phyloP scores from a whole-genome alignment of 2,329 filamentous ascomycete species.

The Penicillium vulpinum region DNA sequence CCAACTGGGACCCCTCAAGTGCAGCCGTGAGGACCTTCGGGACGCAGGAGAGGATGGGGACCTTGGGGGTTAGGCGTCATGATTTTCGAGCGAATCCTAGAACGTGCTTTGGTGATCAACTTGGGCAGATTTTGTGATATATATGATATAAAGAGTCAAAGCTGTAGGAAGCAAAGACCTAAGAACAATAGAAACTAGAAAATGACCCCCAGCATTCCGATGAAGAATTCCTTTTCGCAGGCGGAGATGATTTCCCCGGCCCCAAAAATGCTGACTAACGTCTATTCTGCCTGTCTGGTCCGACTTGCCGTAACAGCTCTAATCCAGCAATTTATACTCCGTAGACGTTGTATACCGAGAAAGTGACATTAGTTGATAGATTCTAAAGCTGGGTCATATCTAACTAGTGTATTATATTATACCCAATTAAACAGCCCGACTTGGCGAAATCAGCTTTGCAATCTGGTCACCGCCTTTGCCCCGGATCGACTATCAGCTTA shows the following conservation, averaged over 20 bases:
- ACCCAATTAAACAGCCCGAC: neutral
- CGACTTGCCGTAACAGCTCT: neutral
- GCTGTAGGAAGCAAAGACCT: neutral
- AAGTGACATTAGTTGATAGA: neutral
- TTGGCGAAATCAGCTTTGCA: neutral
- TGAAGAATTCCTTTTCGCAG: slow-evolving; percentile 4
- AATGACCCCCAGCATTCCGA: slow-evolving; percentile 8
- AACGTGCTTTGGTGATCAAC: slow-evolving; percentile 12
- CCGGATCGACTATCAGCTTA: slow-evolving; percentile 14
- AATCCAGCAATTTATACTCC: neutral
- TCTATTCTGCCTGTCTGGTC: slow-evolving; percentile 8
- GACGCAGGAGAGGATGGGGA: slow-evolving; percentile 24
- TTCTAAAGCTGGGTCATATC: neutral
- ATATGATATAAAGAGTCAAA: neutral
- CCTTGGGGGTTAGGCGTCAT: slow-evolving; percentile 36
- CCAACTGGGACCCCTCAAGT: slow-evolving; percentile 1
- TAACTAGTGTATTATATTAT: neutral
- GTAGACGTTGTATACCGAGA: neutral
- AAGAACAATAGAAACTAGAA: neutral
- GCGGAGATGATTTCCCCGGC: neutral
- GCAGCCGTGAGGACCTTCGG: slow-evolving; percentile 19
- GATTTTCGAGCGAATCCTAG: slow-evolving; percentile 16
- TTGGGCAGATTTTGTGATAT: neutral
- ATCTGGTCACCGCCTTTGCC: slow-evolving; percentile 6
- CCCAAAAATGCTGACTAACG: neutral